phyloP scores from a whole-genome alignment of 306 rosid species.

The Rosa chinensis region DNA sequence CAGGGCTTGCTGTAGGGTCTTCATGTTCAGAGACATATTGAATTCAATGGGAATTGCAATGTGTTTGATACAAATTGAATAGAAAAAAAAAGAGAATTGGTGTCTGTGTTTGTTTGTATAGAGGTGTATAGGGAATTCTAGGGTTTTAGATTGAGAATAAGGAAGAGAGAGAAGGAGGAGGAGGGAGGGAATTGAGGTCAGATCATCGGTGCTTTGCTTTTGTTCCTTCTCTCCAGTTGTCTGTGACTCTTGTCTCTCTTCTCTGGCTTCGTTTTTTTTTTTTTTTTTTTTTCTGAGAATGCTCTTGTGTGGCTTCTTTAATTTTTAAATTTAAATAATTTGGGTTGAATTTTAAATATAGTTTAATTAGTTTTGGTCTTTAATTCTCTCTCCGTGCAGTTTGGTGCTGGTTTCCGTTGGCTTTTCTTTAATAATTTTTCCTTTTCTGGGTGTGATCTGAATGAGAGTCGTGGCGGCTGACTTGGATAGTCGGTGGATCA shows the following conservation, averaged over 20 bases:
- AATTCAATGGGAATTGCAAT: slow-evolving; percentile 6
- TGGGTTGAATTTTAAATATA: too few relatives aligned
- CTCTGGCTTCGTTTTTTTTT: too few relatives aligned
- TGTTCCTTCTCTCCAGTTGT: not conserved
- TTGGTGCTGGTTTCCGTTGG: not conserved
- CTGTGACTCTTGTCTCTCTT: not conserved
- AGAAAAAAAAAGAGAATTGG: not conserved
- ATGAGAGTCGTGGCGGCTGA: not conserved
- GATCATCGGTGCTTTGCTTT: slow-evolving; percentile 17
- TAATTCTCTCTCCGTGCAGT: too few relatives aligned
- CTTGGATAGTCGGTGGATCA: not conserved
- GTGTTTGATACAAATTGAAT: not conserved
- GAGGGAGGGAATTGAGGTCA: not conserved
- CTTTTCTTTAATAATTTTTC: not conserved
- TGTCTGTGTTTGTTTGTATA: not conserved
- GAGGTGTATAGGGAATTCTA: slow-evolving; percentile 8
- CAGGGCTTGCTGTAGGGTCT: slow-evolving; percentile 92
- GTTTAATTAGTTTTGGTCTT: too few relatives aligned
- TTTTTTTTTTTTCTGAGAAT: not conserved
- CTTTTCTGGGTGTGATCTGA: too few relatives aligned
- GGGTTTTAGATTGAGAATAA: slow-evolving; percentile 8
- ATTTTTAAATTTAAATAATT: too few relatives aligned
- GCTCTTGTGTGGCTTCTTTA: too few relatives aligned
- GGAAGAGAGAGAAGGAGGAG: slow-evolving; percentile 2
- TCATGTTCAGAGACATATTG: slow-evolving; percentile 83